Evolutionary conservation across 1,284 basidiomycete species (phyloP).

Genomic region (Fomitopsis pinicola): DNA sequence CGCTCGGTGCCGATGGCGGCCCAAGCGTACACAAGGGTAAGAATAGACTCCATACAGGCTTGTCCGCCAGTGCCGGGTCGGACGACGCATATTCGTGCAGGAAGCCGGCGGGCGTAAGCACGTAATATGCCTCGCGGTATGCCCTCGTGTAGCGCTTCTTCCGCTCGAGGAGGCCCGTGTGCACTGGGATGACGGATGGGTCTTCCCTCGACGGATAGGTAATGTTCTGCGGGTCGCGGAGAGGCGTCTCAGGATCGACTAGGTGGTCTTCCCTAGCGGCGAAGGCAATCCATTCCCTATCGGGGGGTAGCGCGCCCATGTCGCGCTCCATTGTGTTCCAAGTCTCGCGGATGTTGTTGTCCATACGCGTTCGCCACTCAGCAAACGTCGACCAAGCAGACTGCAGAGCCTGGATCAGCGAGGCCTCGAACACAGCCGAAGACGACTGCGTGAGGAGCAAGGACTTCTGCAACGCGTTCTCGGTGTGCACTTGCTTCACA

Average conservation of each 20-base stretch:
- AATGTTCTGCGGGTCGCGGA: slow-evolving; percentile 78
- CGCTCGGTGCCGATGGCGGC: slow-evolving; percentile 74
- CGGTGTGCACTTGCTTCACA: slow-evolving; percentile 92
- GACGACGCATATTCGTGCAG: slow-evolving; percentile 87
- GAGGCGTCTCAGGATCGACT: slow-evolving; percentile 93
- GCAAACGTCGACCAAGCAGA: slow-evolving; percentile 97
- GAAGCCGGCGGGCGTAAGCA: slow-evolving; percentile 95
- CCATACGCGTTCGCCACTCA: slow-evolving; percentile 94
- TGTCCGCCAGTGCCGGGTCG: slow-evolving; percentile 65
- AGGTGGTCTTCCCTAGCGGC: slow-evolving; percentile 93
- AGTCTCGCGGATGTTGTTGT: slow-evolving; percentile 74
- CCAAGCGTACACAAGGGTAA: slow-evolving; percentile 95
- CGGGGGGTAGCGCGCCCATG: slow-evolving; percentile 85
- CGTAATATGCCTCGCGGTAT: slow-evolving; percentile 88
- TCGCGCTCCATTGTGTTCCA: slow-evolving; percentile 75
- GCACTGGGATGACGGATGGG: slow-evolving; percentile 83
- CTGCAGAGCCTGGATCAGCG: slow-evolving; percentile 93
- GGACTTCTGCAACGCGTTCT: slow-evolving; percentile 98
- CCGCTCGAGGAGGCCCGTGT: slow-evolving; percentile 90
- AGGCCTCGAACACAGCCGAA: slow-evolving; percentile 95
- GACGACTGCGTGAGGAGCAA: slow-evolving; percentile 99
- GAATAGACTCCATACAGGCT: slow-evolving; percentile 88
- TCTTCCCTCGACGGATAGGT: slow-evolving; percentile 94
- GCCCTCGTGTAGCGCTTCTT: slow-evolving; percentile 96
- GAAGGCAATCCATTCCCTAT: slow-evolving; percentile 97